phyloP scores from a whole-genome alignment of 768 basidiomycete genomes.

The Agrocybe chaxingu region DNA sequence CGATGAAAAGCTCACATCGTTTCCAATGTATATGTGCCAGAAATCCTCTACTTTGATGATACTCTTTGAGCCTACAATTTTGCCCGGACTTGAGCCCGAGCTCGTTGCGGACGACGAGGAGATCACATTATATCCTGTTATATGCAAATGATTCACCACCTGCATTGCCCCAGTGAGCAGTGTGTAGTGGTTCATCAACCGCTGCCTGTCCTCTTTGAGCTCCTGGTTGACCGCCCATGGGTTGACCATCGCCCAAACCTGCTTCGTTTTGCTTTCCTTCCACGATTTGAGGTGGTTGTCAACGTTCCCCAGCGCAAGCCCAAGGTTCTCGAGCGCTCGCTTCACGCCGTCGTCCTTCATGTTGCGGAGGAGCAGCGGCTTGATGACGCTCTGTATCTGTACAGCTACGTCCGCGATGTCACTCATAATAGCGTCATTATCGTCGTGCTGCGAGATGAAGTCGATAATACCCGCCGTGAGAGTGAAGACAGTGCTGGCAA shows the following conservation, averaged over 20 bases:
- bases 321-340: conserved; percentile 7
- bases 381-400: conserved; percentile 12
- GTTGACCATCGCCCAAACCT: conserved; percentile 7
- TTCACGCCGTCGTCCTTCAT: conserved; percentile 3
- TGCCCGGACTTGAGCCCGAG: no score
- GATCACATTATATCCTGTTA: no score
- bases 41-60: no score
- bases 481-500: conserved; percentile 7
- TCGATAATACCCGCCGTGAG: conserved; percentile 12
- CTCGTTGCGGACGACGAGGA: no score
- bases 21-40: no score
- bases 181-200: conserved; percentile 12
- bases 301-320: conserved; percentile 4
- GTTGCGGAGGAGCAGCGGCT: conserved; percentile 11
- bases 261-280: conserved; percentile 10
- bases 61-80: no score
- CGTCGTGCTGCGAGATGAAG: conserved; percentile 14
- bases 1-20: no score
- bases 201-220: conserved; percentile 13
- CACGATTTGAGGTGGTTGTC: conserved; percentile 12
- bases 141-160: neutral
- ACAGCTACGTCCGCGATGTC: conserved; percentile 13
- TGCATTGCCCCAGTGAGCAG: conserved; percentile 12
- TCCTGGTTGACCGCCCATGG: conserved; percentile 11
- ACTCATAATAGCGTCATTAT: conserved; percentile 5